phyloP scores from a whole-genome alignment of 306 rosid genomes.

The Notholithocarpus densiflorus region DNA sequence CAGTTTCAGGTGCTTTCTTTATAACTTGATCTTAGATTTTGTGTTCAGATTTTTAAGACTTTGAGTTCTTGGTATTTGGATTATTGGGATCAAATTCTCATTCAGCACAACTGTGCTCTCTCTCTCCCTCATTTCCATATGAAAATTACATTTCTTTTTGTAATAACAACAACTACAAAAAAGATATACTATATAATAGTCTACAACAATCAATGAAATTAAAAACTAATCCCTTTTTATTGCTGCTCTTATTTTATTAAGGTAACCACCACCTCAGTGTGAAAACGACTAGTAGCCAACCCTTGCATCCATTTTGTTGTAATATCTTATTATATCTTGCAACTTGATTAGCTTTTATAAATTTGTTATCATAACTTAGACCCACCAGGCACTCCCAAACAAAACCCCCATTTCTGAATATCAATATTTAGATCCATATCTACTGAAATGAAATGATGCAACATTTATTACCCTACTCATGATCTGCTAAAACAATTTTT shows the following conservation, averaged over 20 bases:
- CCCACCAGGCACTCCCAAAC: conserved; percentile 66
- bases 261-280: conserved; percentile 67
- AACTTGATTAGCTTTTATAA: conserved; percentile 26
- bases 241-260: conserved; percentile 45
- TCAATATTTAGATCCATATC: conserved; percentile 46
- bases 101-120: background rate
- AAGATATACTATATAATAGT: conserved; percentile 27
- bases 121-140: conserved; percentile 10
- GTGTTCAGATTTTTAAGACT: conserved; percentile 19
- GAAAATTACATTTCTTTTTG: conserved; percentile 47
- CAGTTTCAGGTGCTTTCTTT: conserved; percentile 45
- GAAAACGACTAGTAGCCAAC: conserved; percentile 91
- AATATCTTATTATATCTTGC: conserved; percentile 17
- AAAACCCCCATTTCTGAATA: conserved; percentile 39
- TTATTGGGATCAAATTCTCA: conserved; percentile 7
- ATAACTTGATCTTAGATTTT: conserved; percentile 19
- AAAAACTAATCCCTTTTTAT: conserved; percentile 44
- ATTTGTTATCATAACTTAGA: conserved; percentile 47
- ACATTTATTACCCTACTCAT: conserved; percentile 36
- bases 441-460: conserved; percentile 48
- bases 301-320: conserved; percentile 40
- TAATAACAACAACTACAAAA: conserved; percentile 39
- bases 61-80: conserved; percentile 28
- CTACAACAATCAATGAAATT: conserved; percentile 21
- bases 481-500: conserved; percentile 43